Conservation (phyloP, 305 asterid species). For the Solanum hybrid region DNA sequence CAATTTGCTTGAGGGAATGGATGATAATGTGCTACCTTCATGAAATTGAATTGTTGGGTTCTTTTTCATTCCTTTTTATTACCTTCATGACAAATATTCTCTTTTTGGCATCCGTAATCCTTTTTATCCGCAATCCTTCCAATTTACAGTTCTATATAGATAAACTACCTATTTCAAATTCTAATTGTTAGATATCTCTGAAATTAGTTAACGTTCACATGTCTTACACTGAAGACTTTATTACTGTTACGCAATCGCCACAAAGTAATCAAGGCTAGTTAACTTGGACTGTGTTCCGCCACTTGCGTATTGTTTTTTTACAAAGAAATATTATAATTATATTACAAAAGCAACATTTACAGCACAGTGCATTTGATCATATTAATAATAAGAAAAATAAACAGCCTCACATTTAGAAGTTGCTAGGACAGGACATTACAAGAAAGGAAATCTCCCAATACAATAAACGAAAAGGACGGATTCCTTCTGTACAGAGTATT, state of each 20-base stretch:
- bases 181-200: neutral
- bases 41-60: neutral
- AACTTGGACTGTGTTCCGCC: neutral
- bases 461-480: neutral
- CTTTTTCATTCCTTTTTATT: neutral
- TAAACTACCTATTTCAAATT: neutral
- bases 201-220: neutral
- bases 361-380: neutral
- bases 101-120: neutral
- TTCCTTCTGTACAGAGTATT: neutral
- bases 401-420: neutral
- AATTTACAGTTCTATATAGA: neutral
- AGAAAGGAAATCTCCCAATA: neutral
- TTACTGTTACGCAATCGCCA: neutral
- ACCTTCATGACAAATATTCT: neutral
- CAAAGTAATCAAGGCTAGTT: neutral
- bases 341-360: neutral
- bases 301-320: neutral
- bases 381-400: neutral
- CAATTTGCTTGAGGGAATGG: neutral
- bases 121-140: neutral
- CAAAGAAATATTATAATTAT: neutral
- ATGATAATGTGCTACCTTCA: neutral
- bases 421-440: neutral
- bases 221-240: neutral